A percentile compares a stretch with the other conserved stretches of the same genome.
phyloP scores from a whole-genome alignment of 495 filamentous ascomycete species.

The Tuber microsphaerosporum region DNA sequence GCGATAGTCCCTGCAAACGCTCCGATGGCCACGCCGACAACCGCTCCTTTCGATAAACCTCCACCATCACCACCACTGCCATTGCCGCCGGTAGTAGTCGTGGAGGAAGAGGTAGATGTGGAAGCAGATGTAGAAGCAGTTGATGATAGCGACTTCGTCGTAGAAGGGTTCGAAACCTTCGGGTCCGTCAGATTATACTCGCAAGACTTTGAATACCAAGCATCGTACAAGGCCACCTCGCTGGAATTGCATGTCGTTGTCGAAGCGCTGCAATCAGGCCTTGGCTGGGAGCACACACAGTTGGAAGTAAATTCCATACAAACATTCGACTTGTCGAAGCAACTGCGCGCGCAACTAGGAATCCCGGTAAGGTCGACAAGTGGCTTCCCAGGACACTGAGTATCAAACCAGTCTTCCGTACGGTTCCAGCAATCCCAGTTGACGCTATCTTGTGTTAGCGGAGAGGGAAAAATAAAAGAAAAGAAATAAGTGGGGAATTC shows the following conservation, averaged over 20 bases:
- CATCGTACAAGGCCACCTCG: not conserved
- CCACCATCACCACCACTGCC: not conserved
- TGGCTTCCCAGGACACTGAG: conserved; percentile 1
- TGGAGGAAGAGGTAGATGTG: not conserved
- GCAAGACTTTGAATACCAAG: conserved; percentile 8
- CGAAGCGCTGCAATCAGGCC: not conserved
- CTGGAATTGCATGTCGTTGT: not conserved
- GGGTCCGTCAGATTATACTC: not conserved
- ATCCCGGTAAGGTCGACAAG: conserved; percentile 1
- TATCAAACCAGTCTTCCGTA: conserved; percentile 10
- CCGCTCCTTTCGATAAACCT: not conserved
- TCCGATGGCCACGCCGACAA: not conserved
- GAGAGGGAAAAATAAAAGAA: not conserved
- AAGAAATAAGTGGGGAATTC: not conserved
- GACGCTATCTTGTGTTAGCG: not conserved
- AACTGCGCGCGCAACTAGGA: conserved; percentile 3
- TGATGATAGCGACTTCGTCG: not conserved
- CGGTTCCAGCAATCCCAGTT: conserved; percentile 3
- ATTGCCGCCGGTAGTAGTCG: not conserved
- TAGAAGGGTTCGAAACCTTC: not conserved
- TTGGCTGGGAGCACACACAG: conserved; percentile 11
- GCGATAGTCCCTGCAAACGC: not conserved
- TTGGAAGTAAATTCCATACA: conserved; percentile 10
- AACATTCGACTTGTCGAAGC: conserved; percentile 4
- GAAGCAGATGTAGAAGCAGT: not conserved